Evolutionary conservation across 129 eudicot genomes (phyloP), one percentile per base, ranked within the genome.

Genomic region (Flaveria sonorensis): DNA sequence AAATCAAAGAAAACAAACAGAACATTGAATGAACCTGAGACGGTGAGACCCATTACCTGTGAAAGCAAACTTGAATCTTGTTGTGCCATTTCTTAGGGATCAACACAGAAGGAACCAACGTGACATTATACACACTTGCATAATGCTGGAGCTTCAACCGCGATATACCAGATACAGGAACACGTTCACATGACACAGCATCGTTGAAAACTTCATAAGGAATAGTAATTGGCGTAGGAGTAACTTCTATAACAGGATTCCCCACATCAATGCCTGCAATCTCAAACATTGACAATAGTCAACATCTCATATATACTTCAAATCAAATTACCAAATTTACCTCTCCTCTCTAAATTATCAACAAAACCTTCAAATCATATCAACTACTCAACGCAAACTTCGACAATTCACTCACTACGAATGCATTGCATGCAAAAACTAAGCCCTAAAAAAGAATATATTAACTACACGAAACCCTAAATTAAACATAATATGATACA

Each of bases 51-150:
- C 19, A 20, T 77, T 70, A 92, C 97, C 80, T 68, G 57, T 90
- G 98, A 70, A 84, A 85, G 81, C 97, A 93, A 43, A 93, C 86
- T 73, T 85, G 89, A 74, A 93, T 85, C 72, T 80, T 90, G 73
- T 52, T 82, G 59, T 88, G 87, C 70, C 81, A 82, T 81, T 47
- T 90, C 67, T 90, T 92, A 4, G 90, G 91, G 71, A 89, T 87
- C 12, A 52, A 88, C 15, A 74, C 88, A 11, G 98, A 88, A 28
- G 98, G 97, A 68, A 70, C 86, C 88, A 88, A 75, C 2, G 79
- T 87, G 42, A 90, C 78, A 19, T 84, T 83, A 73, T 81, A 85
- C 28, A 77, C 86, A 77, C 81, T 90, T 1, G 92, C 87, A 81
- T 88, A 93, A 74, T 86, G 85, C 64, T 86, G 80, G 65, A 93